These are phyloP conservation scores for Xylaria polymorpha DNA, from an alignment of 2,329 filamentous ascomycete genomes.

Conservation along the genomic window DNA sequence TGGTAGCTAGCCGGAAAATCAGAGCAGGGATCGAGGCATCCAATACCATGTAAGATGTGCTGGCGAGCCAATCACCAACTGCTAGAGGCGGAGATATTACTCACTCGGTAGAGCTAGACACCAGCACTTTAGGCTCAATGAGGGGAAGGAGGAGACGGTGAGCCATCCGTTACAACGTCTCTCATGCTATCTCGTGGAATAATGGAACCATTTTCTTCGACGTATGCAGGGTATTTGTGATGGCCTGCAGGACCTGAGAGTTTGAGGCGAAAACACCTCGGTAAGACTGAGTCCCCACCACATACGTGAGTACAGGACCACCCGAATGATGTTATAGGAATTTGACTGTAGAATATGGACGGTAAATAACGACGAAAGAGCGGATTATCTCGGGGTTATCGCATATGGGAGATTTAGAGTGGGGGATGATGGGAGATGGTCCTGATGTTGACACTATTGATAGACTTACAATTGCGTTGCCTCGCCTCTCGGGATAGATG, in stretches of 20 bases:
- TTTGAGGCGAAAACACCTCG: constrained; percentile 24
- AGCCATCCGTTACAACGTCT: constrained; percentile 5
- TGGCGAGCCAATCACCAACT: constrained; percentile 39
- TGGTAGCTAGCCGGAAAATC: constrained; percentile 20
- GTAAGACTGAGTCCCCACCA: neutral
- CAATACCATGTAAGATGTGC: constrained; percentile 11
- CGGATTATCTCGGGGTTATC: neutral
- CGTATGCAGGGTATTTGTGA: constrained; percentile 28
- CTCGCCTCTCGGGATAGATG: neutral
- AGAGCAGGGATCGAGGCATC: constrained; percentile 10
- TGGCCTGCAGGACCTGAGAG: constrained; percentile 17
- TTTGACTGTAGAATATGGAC: neutral
- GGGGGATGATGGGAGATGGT: neutral
- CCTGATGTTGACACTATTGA: neutral
- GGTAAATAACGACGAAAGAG: neutral
- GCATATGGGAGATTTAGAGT: neutral
- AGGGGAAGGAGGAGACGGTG: constrained; percentile 35
- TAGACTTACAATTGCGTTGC: neutral
- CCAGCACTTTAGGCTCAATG: constrained; percentile 49
- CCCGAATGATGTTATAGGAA: neutral
- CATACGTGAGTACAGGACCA: constrained; percentile 11
- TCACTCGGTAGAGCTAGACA: constrained; percentile 28
- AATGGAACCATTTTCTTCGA: neutral
- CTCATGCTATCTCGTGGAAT: neutral
- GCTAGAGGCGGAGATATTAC: constrained; percentile 43